phyloP scores from a whole-genome alignment of 257 asterid genomes.

The Scutellaria baicalensis region DNA sequence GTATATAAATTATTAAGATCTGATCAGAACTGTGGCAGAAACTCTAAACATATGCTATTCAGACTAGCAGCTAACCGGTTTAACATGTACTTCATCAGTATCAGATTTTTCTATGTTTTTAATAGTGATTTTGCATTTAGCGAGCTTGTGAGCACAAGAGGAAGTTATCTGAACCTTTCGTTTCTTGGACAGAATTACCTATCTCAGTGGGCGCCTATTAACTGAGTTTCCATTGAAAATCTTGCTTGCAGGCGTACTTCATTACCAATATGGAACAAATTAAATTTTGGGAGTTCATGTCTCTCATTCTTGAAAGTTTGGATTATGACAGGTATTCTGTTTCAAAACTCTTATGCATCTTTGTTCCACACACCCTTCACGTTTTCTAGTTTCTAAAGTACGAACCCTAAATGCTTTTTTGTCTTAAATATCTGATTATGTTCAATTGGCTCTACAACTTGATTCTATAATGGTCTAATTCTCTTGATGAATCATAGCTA shows the following conservation, averaged over 20 bases:
- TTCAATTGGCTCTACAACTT: not conserved
- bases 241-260: slow-evolving; percentile 84
- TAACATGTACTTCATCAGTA: not conserved
- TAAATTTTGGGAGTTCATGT: slow-evolving; percentile 86
- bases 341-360: not conserved
- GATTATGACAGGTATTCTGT: slow-evolving; percentile 74
- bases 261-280: slow-evolving; percentile 80
- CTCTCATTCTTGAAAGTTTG: slow-evolving; percentile 65
- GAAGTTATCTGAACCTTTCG: not conserved
- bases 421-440: not conserved
- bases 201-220: slow-evolving; percentile 1
- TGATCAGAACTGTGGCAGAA: not conserved
- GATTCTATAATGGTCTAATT: not conserved
- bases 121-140: not conserved
- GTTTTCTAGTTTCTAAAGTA: not conserved
- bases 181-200: not conserved
- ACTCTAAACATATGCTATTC: not conserved
- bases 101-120: not conserved
- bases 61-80: not conserved
- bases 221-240: slow-evolving; percentile 22
- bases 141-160: not conserved
- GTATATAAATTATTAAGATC: not conserved
- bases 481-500: not conserved
- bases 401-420: not conserved
- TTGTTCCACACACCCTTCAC: slow-evolving; percentile 15